Conservation (phyloP, 1,284 basidiomycete species). For the Hemileia vastatrix region DNA sequence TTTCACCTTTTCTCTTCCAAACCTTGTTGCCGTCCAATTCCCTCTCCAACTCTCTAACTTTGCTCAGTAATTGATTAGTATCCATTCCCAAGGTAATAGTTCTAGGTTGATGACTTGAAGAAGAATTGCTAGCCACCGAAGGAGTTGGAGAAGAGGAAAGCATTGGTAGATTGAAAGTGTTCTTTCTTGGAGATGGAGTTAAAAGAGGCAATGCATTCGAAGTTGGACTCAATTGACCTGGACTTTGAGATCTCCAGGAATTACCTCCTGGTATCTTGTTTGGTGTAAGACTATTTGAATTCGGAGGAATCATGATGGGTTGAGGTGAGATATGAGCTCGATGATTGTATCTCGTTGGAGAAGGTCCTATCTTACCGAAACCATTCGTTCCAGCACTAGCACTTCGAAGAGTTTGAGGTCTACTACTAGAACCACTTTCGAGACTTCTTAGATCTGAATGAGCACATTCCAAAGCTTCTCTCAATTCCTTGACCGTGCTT, state of each 20-base stretch:
- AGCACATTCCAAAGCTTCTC: background rate
- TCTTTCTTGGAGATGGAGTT: too few relatives aligned
- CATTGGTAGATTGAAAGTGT: too few relatives aligned
- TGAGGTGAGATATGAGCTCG: background rate
- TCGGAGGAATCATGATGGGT: background rate
- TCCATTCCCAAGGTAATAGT: constrained; percentile 37
- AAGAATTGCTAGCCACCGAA: background rate
- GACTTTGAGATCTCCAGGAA: too few relatives aligned
- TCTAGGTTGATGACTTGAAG: constrained; percentile 24
- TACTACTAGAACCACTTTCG: background rate
- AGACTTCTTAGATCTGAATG: background rate
- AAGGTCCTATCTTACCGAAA: background rate
- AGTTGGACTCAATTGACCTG: too few relatives aligned
- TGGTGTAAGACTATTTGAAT: background rate
- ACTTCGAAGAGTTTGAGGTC: background rate
- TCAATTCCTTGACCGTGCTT: background rate
- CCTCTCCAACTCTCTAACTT: constrained; percentile 30
- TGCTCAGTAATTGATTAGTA: constrained; percentile 24
- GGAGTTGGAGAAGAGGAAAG: too few relatives aligned
- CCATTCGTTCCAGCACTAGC: background rate
- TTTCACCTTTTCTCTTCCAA: constrained; percentile 25
- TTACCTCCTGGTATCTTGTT: too few relatives aligned
- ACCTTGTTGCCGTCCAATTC: constrained; percentile 26
- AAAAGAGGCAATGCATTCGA: too few relatives aligned
- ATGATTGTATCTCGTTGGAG: background rate